Conservation (phyloP, 2,329 filamentous ascomycete genomes). For the Thelonectria olida region DNA sequence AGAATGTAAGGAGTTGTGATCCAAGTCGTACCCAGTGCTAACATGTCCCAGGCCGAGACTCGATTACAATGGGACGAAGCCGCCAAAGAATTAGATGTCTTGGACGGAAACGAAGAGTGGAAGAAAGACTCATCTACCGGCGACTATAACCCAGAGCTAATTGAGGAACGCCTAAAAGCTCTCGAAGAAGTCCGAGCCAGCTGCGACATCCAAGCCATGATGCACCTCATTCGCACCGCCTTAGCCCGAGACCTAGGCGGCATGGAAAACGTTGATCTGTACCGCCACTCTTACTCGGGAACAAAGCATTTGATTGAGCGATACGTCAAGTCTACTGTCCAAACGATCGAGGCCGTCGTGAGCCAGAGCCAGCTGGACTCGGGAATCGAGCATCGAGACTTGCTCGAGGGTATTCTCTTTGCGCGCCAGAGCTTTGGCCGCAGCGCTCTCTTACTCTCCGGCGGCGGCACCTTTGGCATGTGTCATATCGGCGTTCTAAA, state of each 20-base stretch:
- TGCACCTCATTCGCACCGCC: slow-evolving; percentile 82
- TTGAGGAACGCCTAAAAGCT: slow-evolving; percentile 74
- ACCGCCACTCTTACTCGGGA: slow-evolving; percentile 84
- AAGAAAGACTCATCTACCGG: slow-evolving; percentile 70
- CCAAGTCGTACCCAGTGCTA: slow-evolving; percentile 1
- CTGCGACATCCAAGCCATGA: slow-evolving; percentile 79
- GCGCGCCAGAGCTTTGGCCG: slow-evolving; percentile 85
- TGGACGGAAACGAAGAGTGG: slow-evolving; percentile 86
- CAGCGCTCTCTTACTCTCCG: slow-evolving; percentile 83
- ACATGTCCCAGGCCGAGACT: slow-evolving; percentile 66
- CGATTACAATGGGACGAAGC: slow-evolving; percentile 78
- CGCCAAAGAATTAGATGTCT: slow-evolving; percentile 78
- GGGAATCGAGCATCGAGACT: slow-evolving; percentile 65
- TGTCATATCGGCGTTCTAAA: slow-evolving; percentile 90
- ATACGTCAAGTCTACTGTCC: slow-evolving; percentile 82
- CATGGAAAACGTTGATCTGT: slow-evolving; percentile 85
- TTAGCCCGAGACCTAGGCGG: slow-evolving; percentile 83
- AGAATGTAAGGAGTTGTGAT: slow-evolving; percentile 61
- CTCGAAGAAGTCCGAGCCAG: slow-evolving; percentile 78
- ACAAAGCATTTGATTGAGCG: slow-evolving; percentile 88
- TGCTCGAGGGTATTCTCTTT: slow-evolving; percentile 75
- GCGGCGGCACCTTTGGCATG: slow-evolving; percentile 91
- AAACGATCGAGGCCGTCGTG: slow-evolving; percentile 77
- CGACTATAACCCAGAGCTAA: slow-evolving; percentile 76
- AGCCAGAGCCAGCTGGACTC: slow-evolving; percentile 64